Percentiles rank a stretch among this genome's conserved stretches.
Evolutionary conservation across 2,329 filamentous ascomycete species (phyloP).

Genomic region (Exophiala sideris): DNA sequence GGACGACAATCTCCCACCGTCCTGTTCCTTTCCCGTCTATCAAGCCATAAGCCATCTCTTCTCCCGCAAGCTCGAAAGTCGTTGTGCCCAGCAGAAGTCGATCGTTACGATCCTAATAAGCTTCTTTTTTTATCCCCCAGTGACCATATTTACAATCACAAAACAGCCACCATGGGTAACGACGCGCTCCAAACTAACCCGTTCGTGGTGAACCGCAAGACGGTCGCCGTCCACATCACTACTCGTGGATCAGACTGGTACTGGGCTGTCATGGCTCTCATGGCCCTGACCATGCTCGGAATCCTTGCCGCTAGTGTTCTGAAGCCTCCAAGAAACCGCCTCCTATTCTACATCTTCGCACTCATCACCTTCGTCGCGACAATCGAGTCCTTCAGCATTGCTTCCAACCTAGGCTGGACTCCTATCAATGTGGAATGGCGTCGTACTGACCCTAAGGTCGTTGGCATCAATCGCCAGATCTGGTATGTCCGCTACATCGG

Average conservation of each 20-base stretch:
- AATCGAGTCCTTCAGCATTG: slow-evolving; percentile 66
- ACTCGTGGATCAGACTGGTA: slow-evolving; percentile 17
- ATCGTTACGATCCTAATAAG: neutral
- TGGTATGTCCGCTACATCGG: slow-evolving; percentile 66
- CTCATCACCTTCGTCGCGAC: slow-evolving; percentile 31
- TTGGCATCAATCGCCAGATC: slow-evolving; percentile 56
- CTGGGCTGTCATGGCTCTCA: slow-evolving; percentile 13
- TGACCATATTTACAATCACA: neutral
- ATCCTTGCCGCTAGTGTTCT: slow-evolving; percentile 9
- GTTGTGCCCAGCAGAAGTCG: neutral
- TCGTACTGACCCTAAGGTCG: slow-evolving; percentile 41
- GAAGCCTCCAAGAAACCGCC: slow-evolving; percentile 10
- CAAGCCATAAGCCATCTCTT: neutral
- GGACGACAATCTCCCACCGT: neutral
- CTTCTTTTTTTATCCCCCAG: neutral
- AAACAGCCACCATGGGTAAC: slow-evolving; percentile 1
- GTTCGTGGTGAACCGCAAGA: slow-evolving; percentile 9
- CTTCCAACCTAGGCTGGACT: slow-evolving; percentile 59
- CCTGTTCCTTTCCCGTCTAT: neutral
- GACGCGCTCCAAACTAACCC: slow-evolving; percentile 3
- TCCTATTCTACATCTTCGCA: slow-evolving; percentile 23
- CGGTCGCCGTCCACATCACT: slow-evolving; percentile 18
- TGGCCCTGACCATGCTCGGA: slow-evolving; percentile 8
- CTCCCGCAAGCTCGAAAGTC: neutral
- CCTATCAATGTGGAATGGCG: slow-evolving; percentile 60